Base-by-base conservation (phyloP, 2,329 filamentous ascomycete genomes). In the Epichloe coenophiala region DNA sequence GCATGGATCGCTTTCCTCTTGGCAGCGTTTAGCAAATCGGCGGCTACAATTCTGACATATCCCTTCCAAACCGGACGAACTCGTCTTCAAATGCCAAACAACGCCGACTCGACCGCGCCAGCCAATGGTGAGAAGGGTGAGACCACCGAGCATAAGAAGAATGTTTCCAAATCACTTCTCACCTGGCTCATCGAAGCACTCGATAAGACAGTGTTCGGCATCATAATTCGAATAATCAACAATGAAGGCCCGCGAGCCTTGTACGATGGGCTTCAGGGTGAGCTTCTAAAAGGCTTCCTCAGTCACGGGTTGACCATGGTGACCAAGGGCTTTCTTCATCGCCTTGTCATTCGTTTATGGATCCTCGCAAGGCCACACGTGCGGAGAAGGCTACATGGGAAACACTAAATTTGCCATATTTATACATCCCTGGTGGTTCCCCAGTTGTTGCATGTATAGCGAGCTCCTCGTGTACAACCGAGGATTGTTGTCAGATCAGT, bases 261-360 rank as follows among this genome's bases (percentile, higher is more conserved):
- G 8, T 95, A 94, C 61, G 79, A 84, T 46, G 89, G 88, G 5
- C 70, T 95, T 0, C 75, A 74, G 13, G 86, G 82, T 4, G 87
- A 94, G 65, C 73, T 95, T 3, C 66, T 90, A 8, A 90, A 89
- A 60, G 85, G 86, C 0, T 94, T 95, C 68, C 83, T 95, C 59
- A 83, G 81, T 21, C 88, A 95, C 60, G 89, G 89, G 0, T 76
- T 89, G 48, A 91, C 88, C 1, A 95, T 95, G 86, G 70, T 91
- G 49, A 80, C 86, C 52, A 95, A 95, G 66, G 86, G 91, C 51
- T 69, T 78, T 5, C 77, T 93, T 8, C 86, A 95, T 63, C 73
- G 77, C 31, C 65, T 83, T 15, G 78, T 95, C 51, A 77, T 94
- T 53, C 78, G 79, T 55, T 59, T 83, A 4, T 94, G 91, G 66